Percentiles rank a stretch among this genome's conserved stretches.
Evolutionary conservation across 441 rosid species (phyloP).

Genomic region (Jatropha multifida): DNA sequence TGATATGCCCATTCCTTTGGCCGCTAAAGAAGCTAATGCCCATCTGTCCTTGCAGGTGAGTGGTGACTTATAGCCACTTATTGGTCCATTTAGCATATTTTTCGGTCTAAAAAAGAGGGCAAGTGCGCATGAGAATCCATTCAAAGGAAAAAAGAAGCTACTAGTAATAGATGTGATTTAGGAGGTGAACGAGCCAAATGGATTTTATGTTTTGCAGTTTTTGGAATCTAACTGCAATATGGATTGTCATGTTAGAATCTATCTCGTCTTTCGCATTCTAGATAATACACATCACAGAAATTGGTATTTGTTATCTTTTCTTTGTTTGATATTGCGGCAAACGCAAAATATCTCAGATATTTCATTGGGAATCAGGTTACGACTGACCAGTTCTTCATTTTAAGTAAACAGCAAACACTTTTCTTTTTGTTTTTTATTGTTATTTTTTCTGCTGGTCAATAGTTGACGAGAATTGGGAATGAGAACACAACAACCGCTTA

Average conservation of each 20-base stretch:
- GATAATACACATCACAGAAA: background rate
- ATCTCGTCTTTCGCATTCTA: background rate
- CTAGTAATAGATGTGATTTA: background rate
- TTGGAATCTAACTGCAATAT: background rate
- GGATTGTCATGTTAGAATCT: background rate
- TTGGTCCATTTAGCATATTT: background rate
- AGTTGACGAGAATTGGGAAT: no score
- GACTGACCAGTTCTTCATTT: no score
- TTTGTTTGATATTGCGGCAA: background rate
- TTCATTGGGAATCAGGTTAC: background rate
- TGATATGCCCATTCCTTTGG: background rate
- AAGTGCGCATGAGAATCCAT: background rate
- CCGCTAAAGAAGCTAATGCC: background rate
- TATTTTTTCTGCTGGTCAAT: no score
- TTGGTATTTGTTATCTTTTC: no score
- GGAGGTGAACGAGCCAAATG: background rate
- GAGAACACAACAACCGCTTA: no score
- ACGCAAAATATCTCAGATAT: background rate
- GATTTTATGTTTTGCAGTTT: no score
- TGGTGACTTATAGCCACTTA: background rate
- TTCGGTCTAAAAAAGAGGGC: background rate
- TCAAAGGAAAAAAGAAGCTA: background rate
- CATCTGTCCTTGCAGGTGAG: background rate
- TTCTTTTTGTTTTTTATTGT: no score
- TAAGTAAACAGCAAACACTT: no score